Conservation (phyloP, 116 monocot genomes). For the Phalaenopsis hybrid region DNA sequence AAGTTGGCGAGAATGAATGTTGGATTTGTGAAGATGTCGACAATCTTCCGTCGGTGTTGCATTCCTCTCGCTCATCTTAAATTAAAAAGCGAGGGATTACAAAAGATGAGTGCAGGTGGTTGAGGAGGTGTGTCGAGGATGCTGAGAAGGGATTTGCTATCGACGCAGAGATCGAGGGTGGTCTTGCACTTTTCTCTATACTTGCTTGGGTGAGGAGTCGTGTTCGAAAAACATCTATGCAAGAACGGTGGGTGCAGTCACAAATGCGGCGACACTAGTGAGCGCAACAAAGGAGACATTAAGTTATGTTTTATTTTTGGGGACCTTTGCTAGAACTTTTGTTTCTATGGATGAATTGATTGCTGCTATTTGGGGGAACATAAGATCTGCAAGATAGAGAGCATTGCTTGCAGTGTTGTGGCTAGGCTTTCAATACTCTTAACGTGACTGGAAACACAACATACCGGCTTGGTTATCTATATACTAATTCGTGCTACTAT, state of each 20-base stretch:
- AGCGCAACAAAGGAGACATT: slow-evolving; percentile 73
- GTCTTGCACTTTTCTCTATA: slow-evolving; percentile 82
- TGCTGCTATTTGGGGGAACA: slow-evolving; percentile 60
- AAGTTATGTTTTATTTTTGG: slow-evolving; percentile 79
- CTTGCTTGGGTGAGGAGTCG: slow-evolving; percentile 64
- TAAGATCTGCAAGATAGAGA: background rate
- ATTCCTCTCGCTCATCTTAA: background rate
- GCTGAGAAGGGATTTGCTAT: slow-evolving; percentile 84
- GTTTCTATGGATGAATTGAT: slow-evolving; percentile 80
- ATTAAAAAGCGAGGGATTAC: background rate
- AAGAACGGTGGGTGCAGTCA: slow-evolving; percentile 55
- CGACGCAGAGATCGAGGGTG: slow-evolving; percentile 82
- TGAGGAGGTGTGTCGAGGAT: slow-evolving; percentile 59
- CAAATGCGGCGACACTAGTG: slow-evolving; percentile 63
- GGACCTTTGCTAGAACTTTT: slow-evolving; percentile 78
- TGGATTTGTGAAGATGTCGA: background rate
- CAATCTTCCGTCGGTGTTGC: too few relatives aligned
- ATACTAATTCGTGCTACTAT: too few relatives aligned
- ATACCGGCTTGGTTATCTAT: too few relatives aligned
- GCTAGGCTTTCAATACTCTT: too few relatives aligned
- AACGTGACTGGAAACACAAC: too few relatives aligned
- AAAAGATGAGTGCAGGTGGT: slow-evolving; percentile 34
- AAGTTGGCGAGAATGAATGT: background rate
- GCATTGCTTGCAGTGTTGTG: too few relatives aligned
- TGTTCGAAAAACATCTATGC: slow-evolving; percentile 20